Percentiles rank a stretch among this genome's conserved stretches.
Evolutionary conservation across 768 basidiomycete species (phyloP).

Genomic region (Mycena vulgaris): DNA sequence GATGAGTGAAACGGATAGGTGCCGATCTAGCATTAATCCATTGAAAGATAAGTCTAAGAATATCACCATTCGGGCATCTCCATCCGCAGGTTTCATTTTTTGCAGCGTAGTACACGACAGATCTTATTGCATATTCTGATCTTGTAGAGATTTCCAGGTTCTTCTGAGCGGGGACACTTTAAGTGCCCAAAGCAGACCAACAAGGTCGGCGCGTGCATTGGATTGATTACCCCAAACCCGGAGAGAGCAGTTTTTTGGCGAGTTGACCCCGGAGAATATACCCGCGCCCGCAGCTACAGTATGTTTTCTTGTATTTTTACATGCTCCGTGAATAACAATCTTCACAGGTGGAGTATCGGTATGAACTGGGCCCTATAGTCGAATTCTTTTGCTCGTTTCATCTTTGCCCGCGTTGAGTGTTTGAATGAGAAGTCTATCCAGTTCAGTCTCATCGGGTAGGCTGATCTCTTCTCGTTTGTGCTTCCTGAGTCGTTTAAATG

Average conservation of each 20-base stretch:
- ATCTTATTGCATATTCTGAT: slow-evolving; percentile 17
- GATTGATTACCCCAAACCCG: slow-evolving; percentile 9
- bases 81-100: slow-evolving; percentile 10
- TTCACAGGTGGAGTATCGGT: background rate
- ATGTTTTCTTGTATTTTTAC: slow-evolving; percentile 4
- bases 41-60: background rate
- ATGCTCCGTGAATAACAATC: background rate
- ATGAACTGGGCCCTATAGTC: background rate
- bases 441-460: slow-evolving; percentile 1
- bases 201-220: slow-evolving; percentile 6
- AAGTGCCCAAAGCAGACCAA: background rate
- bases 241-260: background rate
- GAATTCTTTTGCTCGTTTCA: background rate
- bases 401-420: slow-evolving; percentile 1
- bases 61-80: slow-evolving; percentile 22
- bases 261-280: slow-evolving; percentile 2
- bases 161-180: background rate
- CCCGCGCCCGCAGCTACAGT: slow-evolving; percentile 1
- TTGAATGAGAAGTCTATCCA: background rate
- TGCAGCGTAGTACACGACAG: slow-evolving; percentile 1
- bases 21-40: background rate
- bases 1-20: slow-evolving; percentile 3
- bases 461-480: slow-evolving; percentile 1
- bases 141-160: background rate
- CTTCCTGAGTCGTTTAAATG: background rate